Conservation (phyloP, 2,329 filamentous ascomycete species). For the Furcasterigmium sp. region DNA sequence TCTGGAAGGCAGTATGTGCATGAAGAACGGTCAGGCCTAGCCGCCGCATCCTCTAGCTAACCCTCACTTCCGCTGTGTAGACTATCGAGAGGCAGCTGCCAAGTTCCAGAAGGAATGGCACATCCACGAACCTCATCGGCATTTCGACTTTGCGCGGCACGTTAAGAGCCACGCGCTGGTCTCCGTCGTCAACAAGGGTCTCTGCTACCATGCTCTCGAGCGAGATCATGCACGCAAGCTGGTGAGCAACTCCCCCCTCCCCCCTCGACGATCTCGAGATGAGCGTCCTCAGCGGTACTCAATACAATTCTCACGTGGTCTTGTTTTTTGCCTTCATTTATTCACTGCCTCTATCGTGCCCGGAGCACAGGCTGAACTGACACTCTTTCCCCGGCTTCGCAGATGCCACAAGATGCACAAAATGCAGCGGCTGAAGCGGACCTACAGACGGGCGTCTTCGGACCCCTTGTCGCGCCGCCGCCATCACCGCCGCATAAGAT, state of each 20-base stretch:
- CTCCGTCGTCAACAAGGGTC: slow-evolving; percentile 57
- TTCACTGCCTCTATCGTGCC: too few relatives aligned
- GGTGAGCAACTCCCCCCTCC: slow-evolving; percentile 31
- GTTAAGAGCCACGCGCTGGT: slow-evolving; percentile 62
- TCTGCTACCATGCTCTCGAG: slow-evolving; percentile 56
- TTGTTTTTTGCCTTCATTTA: slow-evolving; percentile 10
- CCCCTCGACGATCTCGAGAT: background rate
- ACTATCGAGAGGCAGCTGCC: slow-evolving; percentile 63
- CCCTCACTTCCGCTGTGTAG: slow-evolving; percentile 29
- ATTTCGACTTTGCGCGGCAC: slow-evolving; percentile 59
- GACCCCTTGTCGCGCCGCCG: slow-evolving; percentile 45
- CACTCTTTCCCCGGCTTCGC: slow-evolving; percentile 18
- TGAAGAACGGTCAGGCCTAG: too few relatives aligned
- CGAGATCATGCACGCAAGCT: slow-evolving; percentile 45
- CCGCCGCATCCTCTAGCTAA: slow-evolving; percentile 5
- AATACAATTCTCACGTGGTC: slow-evolving; percentile 7
- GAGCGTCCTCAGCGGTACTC: background rate
- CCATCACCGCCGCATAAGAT: slow-evolving; percentile 33
- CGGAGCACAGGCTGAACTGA: too few relatives aligned
- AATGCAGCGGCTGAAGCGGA: slow-evolving; percentile 36
- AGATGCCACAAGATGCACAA: slow-evolving; percentile 41
- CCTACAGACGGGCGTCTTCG: slow-evolving; percentile 50
- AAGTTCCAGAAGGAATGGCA: slow-evolving; percentile 67
- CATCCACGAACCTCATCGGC: slow-evolving; percentile 54
- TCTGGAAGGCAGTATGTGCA: slow-evolving; percentile 55